Percentiles rank a stretch among this genome's conserved stretches.
Evolutionary conservation across 1,139 yeast species (phyloP).

Genomic region (Zhuliangozyma blackwelliae): DNA sequence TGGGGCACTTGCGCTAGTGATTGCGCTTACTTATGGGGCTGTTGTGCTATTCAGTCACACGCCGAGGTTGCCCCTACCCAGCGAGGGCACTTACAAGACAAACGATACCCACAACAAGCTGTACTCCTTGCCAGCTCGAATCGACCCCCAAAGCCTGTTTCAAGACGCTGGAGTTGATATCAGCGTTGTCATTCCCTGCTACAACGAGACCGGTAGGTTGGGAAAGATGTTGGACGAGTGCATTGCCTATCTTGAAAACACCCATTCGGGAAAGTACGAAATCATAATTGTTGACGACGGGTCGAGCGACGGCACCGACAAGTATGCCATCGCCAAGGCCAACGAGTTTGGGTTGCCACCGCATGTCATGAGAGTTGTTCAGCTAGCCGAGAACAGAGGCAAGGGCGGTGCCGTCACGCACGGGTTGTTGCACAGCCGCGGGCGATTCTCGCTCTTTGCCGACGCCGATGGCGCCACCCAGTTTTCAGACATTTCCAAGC

Average conservation of each 20-base stretch:
- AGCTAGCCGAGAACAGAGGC: constrained; percentile 73
- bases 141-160: constrained; percentile 17
- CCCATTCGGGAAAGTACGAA: constrained; percentile 51
- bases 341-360: constrained; percentile 44
- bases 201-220: constrained; percentile 75
- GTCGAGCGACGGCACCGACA: constrained; percentile 74
- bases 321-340: constrained; percentile 69
- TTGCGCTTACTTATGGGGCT: constrained; percentile 30
- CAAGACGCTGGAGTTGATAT: constrained; percentile 38
- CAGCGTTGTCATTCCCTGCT: constrained; percentile 87
- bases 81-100: constrained; percentile 50
- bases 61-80: constrained; percentile 53
- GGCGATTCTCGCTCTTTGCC: constrained; percentile 76
- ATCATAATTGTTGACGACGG: constrained; percentile 90
- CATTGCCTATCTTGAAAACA: constrained; percentile 46
- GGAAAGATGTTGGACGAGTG: constrained; percentile 77
- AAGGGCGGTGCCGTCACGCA: constrained; percentile 98
- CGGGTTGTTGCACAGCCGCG: constrained; percentile 76
- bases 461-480: constrained; percentile 97
- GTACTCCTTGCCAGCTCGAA: constrained; percentile 27
- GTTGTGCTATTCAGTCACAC: constrained; percentile 54
- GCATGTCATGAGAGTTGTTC: constrained; percentile 64
- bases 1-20: constrained; percentile 9
- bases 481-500: constrained; percentile 62
- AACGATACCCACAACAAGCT: constrained; percentile 21